Percentiles rank a stretch among this genome's conserved stretches.
Evolutionary conservation across 164 flowering plant genomes (phyloP).

Genomic region (Tetracentron sinense): DNA sequence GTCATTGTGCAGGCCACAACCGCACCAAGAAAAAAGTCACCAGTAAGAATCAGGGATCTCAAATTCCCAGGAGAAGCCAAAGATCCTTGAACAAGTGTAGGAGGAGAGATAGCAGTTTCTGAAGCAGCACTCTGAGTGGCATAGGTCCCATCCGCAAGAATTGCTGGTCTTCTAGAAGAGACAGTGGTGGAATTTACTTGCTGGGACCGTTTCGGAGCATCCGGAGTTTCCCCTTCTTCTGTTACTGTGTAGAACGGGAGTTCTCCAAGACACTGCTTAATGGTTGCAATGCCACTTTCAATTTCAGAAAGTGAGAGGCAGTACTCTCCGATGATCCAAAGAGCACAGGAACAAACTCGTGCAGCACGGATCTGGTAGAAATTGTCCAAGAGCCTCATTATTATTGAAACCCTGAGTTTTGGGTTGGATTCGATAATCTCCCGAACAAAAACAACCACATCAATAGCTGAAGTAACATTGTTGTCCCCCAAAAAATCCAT

Average conservation of each 20-base stretch:
- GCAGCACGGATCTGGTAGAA: constrained; percentile 92
- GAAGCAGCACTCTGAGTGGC: constrained; percentile 97
- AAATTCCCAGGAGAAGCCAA: constrained; percentile 70
- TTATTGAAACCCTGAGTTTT: constrained; percentile 80
- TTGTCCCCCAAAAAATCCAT: constrained; percentile 96
- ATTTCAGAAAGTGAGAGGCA: constrained; percentile 91
- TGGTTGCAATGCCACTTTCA: constrained; percentile 72
- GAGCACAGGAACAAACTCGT: constrained; percentile 88
- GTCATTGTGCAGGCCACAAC: constrained; percentile 84
- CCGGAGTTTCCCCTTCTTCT: constrained; percentile 64
- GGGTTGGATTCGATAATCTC: constrained; percentile 93
- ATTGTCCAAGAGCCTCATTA: constrained; percentile 82
- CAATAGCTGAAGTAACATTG: constrained; percentile 88
- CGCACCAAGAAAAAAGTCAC: constrained; percentile 93
- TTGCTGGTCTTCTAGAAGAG: constrained; percentile 83
- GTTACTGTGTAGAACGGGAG: constrained; percentile 65
- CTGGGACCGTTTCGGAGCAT: constrained; percentile 56
- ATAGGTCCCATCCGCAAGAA: constrained; percentile 97
- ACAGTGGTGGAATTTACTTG: constrained; percentile 56
- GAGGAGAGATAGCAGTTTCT: constrained; percentile 76
- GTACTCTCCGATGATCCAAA: constrained; percentile 92
- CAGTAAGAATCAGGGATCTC: constrained; percentile 78
- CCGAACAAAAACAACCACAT: constrained; percentile 81
- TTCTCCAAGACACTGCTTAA: constrained; percentile 92
- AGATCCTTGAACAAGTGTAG: constrained; percentile 72